phyloP scores from a whole-genome alignment of 2,329 filamentous ascomycete species.

The Microdochium trichocladiopsis region DNA sequence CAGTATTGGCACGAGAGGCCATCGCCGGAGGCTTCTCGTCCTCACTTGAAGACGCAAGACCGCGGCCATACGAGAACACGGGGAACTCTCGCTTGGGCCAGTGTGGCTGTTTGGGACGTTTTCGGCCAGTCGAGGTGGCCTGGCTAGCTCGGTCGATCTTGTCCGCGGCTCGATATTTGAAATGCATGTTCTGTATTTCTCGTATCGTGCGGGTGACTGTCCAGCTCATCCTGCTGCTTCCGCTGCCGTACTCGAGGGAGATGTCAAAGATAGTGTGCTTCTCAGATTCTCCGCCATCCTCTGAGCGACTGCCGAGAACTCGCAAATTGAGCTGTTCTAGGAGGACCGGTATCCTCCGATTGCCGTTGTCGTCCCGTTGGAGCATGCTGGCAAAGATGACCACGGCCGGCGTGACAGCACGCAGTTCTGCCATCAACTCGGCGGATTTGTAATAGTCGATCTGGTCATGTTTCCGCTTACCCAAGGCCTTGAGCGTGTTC shows the following conservation, averaged over 20 bases:
- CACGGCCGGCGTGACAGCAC: conserved; percentile 87
- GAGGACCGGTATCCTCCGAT: conserved; percentile 88
- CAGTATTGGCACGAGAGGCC: conserved; percentile 25
- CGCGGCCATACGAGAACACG: conserved; percentile 75
- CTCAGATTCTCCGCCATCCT: conserved; percentile 55
- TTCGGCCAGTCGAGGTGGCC: conserved; percentile 56
- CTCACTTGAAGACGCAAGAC: conserved; percentile 71
- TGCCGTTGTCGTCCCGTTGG: conserved; percentile 91
- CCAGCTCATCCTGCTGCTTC: conserved; percentile 95
- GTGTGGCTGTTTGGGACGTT: conserved; percentile 72
- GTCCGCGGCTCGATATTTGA: conserved; percentile 85
- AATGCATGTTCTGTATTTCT: conserved; percentile 88
- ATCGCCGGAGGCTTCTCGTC: conserved; percentile 42
- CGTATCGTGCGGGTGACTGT: conserved; percentile 77
- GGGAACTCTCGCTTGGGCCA: conserved; percentile 89
- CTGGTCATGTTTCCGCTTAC: conserved; percentile 77
- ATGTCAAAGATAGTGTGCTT: conserved; percentile 85
- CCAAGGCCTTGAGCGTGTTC: conserved; percentile 72
- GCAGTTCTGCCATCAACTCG: conserved; percentile 89
- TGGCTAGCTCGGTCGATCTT: conserved; percentile 78
- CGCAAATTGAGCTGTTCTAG: conserved; percentile 89
- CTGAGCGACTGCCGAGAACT: conserved; percentile 71
- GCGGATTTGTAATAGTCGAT: conserved; percentile 94
- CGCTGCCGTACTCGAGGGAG: conserved; percentile 92
- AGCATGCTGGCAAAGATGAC: conserved; percentile 97